Conservation (phyloP, 495 filamentous ascomycete species). For the Penicillium bialowiezense region DNA sequence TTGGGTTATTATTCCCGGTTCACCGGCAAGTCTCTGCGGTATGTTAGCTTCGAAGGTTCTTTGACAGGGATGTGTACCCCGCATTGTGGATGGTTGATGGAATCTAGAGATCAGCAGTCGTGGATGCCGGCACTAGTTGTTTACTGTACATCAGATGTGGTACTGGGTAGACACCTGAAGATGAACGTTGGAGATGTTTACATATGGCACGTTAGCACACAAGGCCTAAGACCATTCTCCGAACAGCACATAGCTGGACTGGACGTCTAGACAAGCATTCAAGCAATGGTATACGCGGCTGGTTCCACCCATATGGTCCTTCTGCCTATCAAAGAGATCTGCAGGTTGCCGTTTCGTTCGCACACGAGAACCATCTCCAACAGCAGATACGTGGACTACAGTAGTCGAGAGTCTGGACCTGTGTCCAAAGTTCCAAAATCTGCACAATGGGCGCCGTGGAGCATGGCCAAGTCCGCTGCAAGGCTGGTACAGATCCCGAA, state of each 20-base stretch:
- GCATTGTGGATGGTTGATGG: slow-evolving; percentile 9
- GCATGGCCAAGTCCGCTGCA: slow-evolving; percentile 17
- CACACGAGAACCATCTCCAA: slow-evolving; percentile 17
- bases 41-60: background rate
- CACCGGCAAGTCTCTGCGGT: background rate
- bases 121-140: slow-evolving; percentile 3
- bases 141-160: no score
- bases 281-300: slow-evolving; percentile 17
- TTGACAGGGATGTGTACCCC: slow-evolving; percentile 14
- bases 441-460: slow-evolving; percentile 23
- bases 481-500: background rate
- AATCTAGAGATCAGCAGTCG: slow-evolving; percentile 4
- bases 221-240: background rate
- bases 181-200: background rate
- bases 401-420: slow-evolving; percentile 15
- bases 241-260: background rate
- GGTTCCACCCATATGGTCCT: slow-evolving; percentile 28
- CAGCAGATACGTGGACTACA: slow-evolving; percentile 4
- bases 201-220: background rate
- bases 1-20: background rate
- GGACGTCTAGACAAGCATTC: slow-evolving; percentile 4
- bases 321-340: slow-evolving; percentile 19
- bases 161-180: background rate
- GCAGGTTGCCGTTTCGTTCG: slow-evolving; percentile 16
- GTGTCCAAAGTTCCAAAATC: slow-evolving; percentile 14